Percentiles rank a stretch among this genome's conserved stretches.
Evolutionary conservation across 148 eudicot species (phyloP).

Genomic region (Bassia scoparia): DNA sequence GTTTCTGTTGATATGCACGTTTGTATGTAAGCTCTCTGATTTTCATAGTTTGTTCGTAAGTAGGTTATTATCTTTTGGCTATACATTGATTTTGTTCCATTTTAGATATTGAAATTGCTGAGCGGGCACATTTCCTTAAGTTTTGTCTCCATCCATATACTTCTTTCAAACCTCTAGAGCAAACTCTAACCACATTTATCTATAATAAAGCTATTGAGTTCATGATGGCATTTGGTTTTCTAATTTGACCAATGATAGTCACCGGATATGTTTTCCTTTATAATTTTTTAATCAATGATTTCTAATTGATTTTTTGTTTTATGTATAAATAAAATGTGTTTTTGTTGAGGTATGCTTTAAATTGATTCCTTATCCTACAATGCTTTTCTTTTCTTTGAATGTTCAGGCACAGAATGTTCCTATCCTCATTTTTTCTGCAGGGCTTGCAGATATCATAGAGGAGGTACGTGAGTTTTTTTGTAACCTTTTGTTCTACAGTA

Average conservation of each 20-base stretch:
- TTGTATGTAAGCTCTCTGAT: neutral
- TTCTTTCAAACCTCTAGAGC: neutral
- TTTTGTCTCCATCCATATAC: neutral
- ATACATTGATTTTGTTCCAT: neutral
- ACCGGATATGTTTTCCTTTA: neutral
- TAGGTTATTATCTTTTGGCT: neutral
- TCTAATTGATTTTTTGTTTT: neutral
- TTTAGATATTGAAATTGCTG: neutral
- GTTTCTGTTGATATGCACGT: neutral
- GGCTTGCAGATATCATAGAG: conserved; percentile 91
- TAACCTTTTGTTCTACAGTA: neutral
- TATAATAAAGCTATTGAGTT: no score
- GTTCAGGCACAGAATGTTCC: conserved; percentile 73
- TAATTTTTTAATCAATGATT: neutral
- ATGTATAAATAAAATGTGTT: neutral
- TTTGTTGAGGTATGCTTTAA: neutral
- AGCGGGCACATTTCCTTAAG: neutral
- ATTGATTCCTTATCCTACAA: neutral
- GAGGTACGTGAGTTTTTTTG: conserved; percentile 49
- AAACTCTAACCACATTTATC: neutral
- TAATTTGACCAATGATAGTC: neutral
- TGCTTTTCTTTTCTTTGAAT: neutral
- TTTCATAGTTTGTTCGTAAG: neutral
- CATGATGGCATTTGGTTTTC: no score
- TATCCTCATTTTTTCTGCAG: conserved; percentile 90